phyloP scores from a whole-genome alignment of 2,329 filamentous ascomycete genomes.

The Cercospora zeina region DNA sequence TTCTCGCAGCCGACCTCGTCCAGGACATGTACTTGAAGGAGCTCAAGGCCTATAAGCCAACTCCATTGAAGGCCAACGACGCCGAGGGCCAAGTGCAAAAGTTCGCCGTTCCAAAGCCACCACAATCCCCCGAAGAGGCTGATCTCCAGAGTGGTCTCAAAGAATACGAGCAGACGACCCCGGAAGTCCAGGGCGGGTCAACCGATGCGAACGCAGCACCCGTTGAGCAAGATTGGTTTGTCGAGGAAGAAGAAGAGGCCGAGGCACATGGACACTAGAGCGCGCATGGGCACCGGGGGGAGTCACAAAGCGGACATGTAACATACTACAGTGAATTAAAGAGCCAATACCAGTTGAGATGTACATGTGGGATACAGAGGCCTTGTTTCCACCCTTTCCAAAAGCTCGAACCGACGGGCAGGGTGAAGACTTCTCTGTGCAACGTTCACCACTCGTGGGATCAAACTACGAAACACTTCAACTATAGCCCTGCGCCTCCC shows the following conservation, averaged over 20 bases:
- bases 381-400: not conserved
- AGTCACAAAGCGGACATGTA: conserved; percentile 9
- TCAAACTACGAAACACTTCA: not conserved
- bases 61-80: conserved; percentile 79
- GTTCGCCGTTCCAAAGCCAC: conserved; percentile 77
- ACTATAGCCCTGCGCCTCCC: not conserved
- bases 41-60: conserved; percentile 90
- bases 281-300: not conserved
- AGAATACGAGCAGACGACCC: conserved; percentile 89
- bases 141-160: conserved; percentile 89
- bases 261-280: conserved; percentile 22
- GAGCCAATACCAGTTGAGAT: conserved; percentile 23
- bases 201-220: conserved; percentile 61
- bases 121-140: conserved; percentile 87
- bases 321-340: conserved; percentile 22
- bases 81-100: conserved; percentile 87
- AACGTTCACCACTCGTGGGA: not conserved
- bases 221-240: conserved; percentile 65
- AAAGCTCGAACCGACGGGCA: not conserved
- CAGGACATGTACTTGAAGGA: conserved; percentile 97
- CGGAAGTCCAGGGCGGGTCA: conserved; percentile 90
- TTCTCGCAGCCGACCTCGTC: conserved; percentile 78
- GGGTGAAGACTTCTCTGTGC: not conserved
- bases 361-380: conserved; percentile 15
- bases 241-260: conserved; percentile 30